Base-by-base conservation (phyloP, 805 yeast genomes). In the Blastobotrys parvus region DNA sequence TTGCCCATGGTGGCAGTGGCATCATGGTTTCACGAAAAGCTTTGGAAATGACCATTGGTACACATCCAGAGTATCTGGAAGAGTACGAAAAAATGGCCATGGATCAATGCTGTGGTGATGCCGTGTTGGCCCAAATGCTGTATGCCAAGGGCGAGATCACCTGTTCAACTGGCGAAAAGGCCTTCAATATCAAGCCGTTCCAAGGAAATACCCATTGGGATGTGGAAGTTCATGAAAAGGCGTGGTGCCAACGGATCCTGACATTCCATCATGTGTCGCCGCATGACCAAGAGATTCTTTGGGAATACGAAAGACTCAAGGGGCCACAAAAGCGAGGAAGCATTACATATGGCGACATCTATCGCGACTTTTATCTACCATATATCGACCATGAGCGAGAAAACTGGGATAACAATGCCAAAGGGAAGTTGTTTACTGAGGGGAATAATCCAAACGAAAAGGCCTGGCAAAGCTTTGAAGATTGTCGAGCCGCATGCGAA, bases 1-100 rank as follows among this genome's bases (percentile, higher is more conserved):
- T 64, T 46, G 69, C 65, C 3, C 68, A 65, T 44, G 69, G 69
- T 7, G 69, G 68, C 5, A 52, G 63, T 1, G 68, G 64, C 5
- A 58, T 62, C 6, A 56, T 62, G 1, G 40, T 63, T 22, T 60
- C 65, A 5, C 53, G 56, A 3, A 58, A 53, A 5, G 59, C 64
- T 4, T 45, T 63, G 48, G 51, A 52, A 20, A 33, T 39, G 18
- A 47, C 61, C 18, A 54, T 61, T 41, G 63, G 58, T 17, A 22
- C 31, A 2, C 48, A 45, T 19, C 37, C 54, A 4, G 53, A 48
- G 22, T 21, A 43, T 33, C 20, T 47, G 3, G 50, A 46, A 10
- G 42, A 46, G 23, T 60, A 52, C 27, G 61, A 58, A 19, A 41
- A 49, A 5, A 42, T 35, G 22, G 49, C 64, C 1, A 18, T 35